Evolutionary conservation across 2,329 filamentous ascomycete genomes (phyloP).

Genomic region (Aspergillus udagawae): DNA sequence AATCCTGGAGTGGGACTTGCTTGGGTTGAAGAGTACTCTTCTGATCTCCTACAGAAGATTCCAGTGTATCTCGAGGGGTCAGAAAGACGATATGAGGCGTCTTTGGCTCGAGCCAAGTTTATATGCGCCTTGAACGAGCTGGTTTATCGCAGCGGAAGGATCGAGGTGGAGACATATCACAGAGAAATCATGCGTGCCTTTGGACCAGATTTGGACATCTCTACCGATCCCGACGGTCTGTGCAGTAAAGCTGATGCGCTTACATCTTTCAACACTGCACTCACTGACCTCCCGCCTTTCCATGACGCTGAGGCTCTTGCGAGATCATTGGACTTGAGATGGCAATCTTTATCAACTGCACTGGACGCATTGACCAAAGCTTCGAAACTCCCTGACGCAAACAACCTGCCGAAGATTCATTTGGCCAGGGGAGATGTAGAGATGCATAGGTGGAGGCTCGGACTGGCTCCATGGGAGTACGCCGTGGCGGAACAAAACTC

Average conservation of each 20-base stretch:
- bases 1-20: conserved; percentile 44
- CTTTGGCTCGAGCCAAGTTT: conserved; percentile 55
- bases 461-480: conserved; percentile 42
- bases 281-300: conserved; percentile 32
- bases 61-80: conserved; percentile 48
- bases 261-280: conserved; percentile 49
- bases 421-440: conserved; percentile 54
- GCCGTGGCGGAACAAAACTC: conserved; percentile 42
- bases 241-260: conserved; percentile 56
- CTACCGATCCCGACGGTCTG: conserved; percentile 46
- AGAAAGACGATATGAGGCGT: conserved; percentile 48
- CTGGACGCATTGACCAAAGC: conserved; percentile 49
- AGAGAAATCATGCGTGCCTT: conserved; percentile 41
- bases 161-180: conserved; percentile 52
- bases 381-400: conserved; percentile 47
- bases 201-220: conserved; percentile 36
- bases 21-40: conserved; percentile 57
- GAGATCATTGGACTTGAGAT: conserved; percentile 38
- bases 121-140: conserved; percentile 54
- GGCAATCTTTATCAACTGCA: conserved; percentile 52
- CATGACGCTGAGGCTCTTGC: conserved; percentile 26
- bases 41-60: conserved; percentile 52
- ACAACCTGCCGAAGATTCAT: conserved; percentile 52
- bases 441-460: conserved; percentile 51
- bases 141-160: conserved; percentile 50